These are phyloP conservation scores for Trametes gibbosa DNA, from an alignment of 768 basidiomycete species.

Conservation along the genomic window DNA sequence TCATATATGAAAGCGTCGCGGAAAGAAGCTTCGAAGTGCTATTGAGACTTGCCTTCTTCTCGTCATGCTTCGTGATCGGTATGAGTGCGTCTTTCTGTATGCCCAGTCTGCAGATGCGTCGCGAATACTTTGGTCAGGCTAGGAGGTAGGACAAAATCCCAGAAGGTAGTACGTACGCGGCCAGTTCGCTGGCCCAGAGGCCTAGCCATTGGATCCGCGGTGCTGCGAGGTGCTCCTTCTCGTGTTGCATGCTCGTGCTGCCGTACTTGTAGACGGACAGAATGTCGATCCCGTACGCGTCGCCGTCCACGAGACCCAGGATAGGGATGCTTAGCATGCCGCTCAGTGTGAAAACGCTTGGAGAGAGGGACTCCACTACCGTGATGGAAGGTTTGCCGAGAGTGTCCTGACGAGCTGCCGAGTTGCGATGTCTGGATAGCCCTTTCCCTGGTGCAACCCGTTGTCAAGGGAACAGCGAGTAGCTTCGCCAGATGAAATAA, in stretches of 20 bases:
- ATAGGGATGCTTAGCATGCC: conserved; percentile 63
- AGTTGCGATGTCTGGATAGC: conserved; percentile 93
- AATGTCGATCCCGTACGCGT: conserved; percentile 92
- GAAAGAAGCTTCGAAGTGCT: neutral
- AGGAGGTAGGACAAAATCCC: neutral
- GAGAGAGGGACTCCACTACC: conserved; percentile 36
- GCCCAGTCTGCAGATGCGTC: conserved; percentile 44
- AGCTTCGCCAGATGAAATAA: neutral
- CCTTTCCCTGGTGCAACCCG: conserved; percentile 72
- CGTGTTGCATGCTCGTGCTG: conserved; percentile 66
- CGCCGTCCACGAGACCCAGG: conserved; percentile 80
- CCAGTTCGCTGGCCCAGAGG: conserved; percentile 65
- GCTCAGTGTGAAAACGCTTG: neutral
- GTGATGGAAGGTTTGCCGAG: conserved; percentile 57
- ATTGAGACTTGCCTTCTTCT: conserved; percentile 58
- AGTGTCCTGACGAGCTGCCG: conserved; percentile 78
- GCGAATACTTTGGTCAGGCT: neutral
- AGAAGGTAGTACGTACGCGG: conserved; percentile 41
- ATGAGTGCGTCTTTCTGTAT: conserved; percentile 61
- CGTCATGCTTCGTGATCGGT: conserved; percentile 67
- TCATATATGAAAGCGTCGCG: neutral
- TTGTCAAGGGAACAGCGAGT: neutral
- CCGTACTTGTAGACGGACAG: conserved; percentile 85
- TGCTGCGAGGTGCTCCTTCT: conserved; percentile 66
- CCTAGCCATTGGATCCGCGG: conserved; percentile 79